phyloP scores from a whole-genome alignment of 768 basidiomycete genomes.

The Tricholoma saponaceum region DNA sequence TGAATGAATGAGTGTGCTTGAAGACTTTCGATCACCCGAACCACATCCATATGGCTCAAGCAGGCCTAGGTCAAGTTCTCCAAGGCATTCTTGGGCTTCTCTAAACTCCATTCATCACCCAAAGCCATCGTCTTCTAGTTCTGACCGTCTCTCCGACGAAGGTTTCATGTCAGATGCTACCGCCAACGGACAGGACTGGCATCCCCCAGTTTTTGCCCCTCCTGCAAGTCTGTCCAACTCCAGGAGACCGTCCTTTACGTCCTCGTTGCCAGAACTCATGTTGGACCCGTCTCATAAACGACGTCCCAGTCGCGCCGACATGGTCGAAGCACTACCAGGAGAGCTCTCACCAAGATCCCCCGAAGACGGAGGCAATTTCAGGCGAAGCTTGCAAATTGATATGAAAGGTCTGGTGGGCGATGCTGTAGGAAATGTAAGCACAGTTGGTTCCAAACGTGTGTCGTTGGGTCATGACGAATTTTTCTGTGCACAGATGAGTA shows the following conservation, averaged over 20 bases:
- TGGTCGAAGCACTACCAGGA: slow-evolving; percentile 1
- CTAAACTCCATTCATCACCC: neutral
- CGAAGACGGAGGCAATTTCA: slow-evolving; percentile 60
- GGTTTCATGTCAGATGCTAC: neutral
- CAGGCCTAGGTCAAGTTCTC: neutral
- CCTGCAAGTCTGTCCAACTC: slow-evolving; percentile 14
- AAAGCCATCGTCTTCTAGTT: neutral
- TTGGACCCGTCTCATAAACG: slow-evolving; percentile 2
- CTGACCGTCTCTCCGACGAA: neutral
- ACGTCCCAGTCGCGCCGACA: slow-evolving; percentile 5
- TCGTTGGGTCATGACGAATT: slow-evolving; percentile 5
- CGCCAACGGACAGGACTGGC: slow-evolving; percentile 11
- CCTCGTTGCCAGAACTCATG: slow-evolving; percentile 1
- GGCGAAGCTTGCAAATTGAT: slow-evolving; percentile 63
- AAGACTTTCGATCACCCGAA: too few relatives aligned
- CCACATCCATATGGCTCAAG: too few relatives aligned
- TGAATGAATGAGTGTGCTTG: too few relatives aligned
- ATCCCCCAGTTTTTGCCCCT: slow-evolving; percentile 13
- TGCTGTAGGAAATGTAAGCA: slow-evolving; percentile 76
- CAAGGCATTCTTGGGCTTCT: neutral
- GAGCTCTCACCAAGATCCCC: slow-evolving; percentile 11
- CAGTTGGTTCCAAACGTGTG: neutral
- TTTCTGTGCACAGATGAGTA: slow-evolving; percentile 69
- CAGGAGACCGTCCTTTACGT: slow-evolving; percentile 6
- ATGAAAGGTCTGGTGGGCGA: slow-evolving; percentile 79